Base-by-base conservation (phyloP, 2,329 filamentous ascomycete genomes). In the Fusarium staphyleae region DNA sequence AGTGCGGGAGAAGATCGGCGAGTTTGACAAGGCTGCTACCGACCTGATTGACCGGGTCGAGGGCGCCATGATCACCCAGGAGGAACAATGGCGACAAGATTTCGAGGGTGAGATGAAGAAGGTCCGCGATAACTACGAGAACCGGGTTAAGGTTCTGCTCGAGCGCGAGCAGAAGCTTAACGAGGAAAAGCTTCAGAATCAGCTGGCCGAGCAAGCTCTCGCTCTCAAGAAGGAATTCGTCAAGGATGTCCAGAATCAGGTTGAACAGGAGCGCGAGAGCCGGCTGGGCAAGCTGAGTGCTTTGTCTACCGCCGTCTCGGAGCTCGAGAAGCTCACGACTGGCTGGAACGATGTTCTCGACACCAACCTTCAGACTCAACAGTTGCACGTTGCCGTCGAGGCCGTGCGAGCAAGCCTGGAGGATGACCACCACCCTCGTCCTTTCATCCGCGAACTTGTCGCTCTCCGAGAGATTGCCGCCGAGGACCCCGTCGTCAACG, bases 371-470 rank as follows among this genome's bases (percentile, higher is more conserved):
- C 89, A 90, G 75, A 97, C 95, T 1, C 95, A 99, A 75, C 93
- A 98, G 77, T 87, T 99, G 22, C 91, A 97, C 70, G 91, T 99
- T 29, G 95, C 95, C 15, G 89, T 98, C 24, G 95, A 99, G 72
- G 91, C 93, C 32, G 92, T 98, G 44, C 89, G 91, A 63, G 87
- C 90, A 52, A 91, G 88, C 43, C 84, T 98, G 16, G 88, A 92
- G 70, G 88, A 88, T 61, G 82, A 87, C 11, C 66, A 69, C 11
- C 82, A 87, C 66, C 90, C 93, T 15, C 84, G 86, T 34, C 95
- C 95, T 4, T 99, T 99, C 73, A 85, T 96, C 69, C 87, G 88
- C 58, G 95, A 99, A 78, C 86, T 99, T 12, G 91, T 96, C 15
- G 95, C 95, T 3, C 84, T 99, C 48, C 96, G 96, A 78, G 92